Evolutionary conservation across 192 early-diverging fungal species (phyloP).

Genomic region (Coemansia aciculifera): DNA sequence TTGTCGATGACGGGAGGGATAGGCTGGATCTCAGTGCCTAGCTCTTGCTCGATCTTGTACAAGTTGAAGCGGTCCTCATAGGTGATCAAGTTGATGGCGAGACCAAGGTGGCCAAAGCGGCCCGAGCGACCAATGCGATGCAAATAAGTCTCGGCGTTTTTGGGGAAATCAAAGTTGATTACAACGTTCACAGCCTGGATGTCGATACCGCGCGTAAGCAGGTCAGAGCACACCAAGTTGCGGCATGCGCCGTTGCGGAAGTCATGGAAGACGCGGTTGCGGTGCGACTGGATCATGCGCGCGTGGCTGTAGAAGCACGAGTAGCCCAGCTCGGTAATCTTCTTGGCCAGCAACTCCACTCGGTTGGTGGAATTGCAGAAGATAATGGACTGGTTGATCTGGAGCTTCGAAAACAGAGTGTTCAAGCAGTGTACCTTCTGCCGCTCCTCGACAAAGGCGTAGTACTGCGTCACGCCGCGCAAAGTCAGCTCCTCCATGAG

Average conservation of each 20-base stretch:
- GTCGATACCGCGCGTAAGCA: constrained; percentile 97
- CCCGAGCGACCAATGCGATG: constrained; percentile 98
- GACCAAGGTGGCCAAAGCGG: constrained; percentile 91
- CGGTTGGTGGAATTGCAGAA: constrained; percentile 99
- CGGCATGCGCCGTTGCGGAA: constrained; percentile 97
- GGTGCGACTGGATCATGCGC: constrained; percentile 96
- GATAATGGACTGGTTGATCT: constrained; percentile 99
- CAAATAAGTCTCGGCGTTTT: constrained; percentile 98
- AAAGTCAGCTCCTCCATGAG: constrained; percentile 99
- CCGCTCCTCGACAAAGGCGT: constrained; percentile 97
- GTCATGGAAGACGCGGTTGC: constrained; percentile 99
- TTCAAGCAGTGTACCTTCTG: constrained; percentile 96
- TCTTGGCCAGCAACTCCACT: constrained; percentile 97
- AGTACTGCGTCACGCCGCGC: constrained; percentile 98
- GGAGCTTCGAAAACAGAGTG: constrained; percentile 95
- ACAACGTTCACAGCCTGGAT: constrained; percentile 99
- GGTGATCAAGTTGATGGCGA: constrained; percentile 98
- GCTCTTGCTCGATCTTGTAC: constrained; percentile 97
- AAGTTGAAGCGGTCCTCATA: constrained; percentile 98
- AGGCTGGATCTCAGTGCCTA: constrained; percentile 97
- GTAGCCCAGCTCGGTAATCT: constrained; percentile 99
- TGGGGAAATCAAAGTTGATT: constrained; percentile 99
- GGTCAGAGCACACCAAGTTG: constrained; percentile 96
- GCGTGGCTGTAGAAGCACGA: constrained; percentile 99
- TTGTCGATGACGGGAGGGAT: constrained; percentile 98